Percentiles rank a stretch among this genome's conserved stretches.
These are phyloP conservation scores for Cytospora piceicola DNA, from an alignment of 2,329 filamentous ascomycete genomes.

Conservation along the genomic window DNA sequence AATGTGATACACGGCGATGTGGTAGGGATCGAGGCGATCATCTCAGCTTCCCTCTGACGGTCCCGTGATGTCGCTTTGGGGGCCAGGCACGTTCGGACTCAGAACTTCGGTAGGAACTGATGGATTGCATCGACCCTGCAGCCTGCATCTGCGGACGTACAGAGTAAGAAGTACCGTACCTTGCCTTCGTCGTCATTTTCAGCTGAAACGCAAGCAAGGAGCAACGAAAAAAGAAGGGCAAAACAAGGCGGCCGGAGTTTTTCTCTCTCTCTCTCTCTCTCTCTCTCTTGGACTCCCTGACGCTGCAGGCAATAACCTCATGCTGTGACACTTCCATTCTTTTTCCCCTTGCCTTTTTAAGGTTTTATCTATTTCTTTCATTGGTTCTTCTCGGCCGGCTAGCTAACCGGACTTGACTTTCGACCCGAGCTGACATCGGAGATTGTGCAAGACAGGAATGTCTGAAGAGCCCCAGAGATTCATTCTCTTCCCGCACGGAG, in stretches of 20 bases:
- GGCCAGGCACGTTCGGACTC: too few species aligned
- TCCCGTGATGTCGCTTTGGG: background rate
- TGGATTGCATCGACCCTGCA: too few species aligned
- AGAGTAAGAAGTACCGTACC: background rate
- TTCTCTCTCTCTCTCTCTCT: background rate
- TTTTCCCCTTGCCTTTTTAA: background rate
- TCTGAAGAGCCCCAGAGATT: too few species aligned
- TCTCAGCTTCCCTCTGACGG: background rate
- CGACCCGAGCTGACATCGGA: too few species aligned
- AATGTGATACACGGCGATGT: background rate
- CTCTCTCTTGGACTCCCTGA: too few species aligned
- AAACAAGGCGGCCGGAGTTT: background rate
- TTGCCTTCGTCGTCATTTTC: background rate
- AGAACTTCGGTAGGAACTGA: too few species aligned
- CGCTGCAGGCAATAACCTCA: conserved; percentile 20
- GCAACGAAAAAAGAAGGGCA: background rate
- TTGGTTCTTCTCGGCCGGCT: background rate
- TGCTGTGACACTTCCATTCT: conserved; percentile 20
- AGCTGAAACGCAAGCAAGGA: background rate
- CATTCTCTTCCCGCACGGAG: too few species aligned
- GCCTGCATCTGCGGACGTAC: too few species aligned
- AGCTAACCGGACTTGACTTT: too few species aligned
- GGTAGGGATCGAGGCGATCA: background rate
- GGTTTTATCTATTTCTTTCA: background rate
- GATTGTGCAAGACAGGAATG: too few species aligned